These are phyloP conservation scores for Xylaria flabelliformis DNA, from an alignment of 495 filamentous ascomycete species.

Conservation along the genomic window DNA sequence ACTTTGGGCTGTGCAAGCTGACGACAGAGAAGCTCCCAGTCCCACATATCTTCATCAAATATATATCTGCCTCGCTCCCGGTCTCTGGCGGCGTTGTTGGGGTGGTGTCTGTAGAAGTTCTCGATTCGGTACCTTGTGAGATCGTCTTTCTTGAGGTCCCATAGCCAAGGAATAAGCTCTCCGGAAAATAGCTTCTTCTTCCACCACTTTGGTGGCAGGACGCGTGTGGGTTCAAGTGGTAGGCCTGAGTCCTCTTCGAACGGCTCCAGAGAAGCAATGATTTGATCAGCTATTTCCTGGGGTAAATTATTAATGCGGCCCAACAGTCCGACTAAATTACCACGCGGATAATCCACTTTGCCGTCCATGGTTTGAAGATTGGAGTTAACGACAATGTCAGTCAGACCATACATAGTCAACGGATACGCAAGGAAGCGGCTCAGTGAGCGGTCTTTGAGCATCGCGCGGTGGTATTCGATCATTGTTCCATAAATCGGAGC, in stretches of 20 bases:
- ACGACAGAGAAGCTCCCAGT: constrained; percentile 39
- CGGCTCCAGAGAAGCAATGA: constrained; percentile 22
- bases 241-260: constrained; percentile 8
- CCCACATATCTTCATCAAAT: constrained; percentile 21
- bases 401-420: not conserved
- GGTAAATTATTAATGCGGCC: not conserved
- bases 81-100: not conserved
- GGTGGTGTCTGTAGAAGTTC: not conserved
- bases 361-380: constrained; percentile 15
- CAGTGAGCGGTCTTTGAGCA: not conserved
- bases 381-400: not conserved
- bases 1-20: constrained; percentile 28
- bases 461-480: not conserved
- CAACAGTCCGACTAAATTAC: not conserved
- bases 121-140: not conserved
- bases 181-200: constrained; percentile 26
- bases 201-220: constrained; percentile 28
- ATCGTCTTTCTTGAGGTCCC: constrained; percentile 21
- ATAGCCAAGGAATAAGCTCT: constrained; percentile 33
- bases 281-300: constrained; percentile 16
- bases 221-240: constrained; percentile 24
- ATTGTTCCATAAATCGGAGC: not conserved
- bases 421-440: constrained; percentile 12
- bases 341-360: not conserved
- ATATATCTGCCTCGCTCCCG: not conserved